Evolutionary conservation across 352 stramenopile species (phyloP), one percentile per base, ranked within the genome.

Genomic region (Hyphochytrium catenoides): DNA sequence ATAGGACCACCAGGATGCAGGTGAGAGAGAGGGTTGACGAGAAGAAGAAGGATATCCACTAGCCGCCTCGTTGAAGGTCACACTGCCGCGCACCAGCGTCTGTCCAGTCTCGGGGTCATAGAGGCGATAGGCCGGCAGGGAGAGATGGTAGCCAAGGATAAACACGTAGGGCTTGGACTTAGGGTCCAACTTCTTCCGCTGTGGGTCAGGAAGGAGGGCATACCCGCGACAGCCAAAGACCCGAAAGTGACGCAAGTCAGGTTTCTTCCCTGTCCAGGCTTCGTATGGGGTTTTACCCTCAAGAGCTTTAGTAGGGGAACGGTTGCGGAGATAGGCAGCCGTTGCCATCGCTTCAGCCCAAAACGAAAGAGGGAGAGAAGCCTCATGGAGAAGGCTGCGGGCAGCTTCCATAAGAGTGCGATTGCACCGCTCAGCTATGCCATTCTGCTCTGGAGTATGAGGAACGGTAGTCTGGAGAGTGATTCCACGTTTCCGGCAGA

Each of bases 21-120:
- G 4, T 35, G 26, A n/a, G 7, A 14, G 36, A 34, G 31, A 42
- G 26, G 22, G 17, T n/a, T n/a, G 33, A 26, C 14, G 7, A n/a
- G 33, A 27, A 9, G 14, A 24, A 18, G 14, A 24, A 39, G 21
- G 9, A 29, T 39, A 11, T 46, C 23, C 28, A 37, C 37, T 30
- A n/a, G n/a, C n/a, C n/a, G n/a, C n/a, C n/a, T 49, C 41, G 17
- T 39, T 27, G 21, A 53, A 53, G 5, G n/a, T 30, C 11, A 49
- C 41, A 14, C 50, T 32, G 14, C 37, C 30, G 9, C 26, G 22
- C 4, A 20, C 22, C 16, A 44, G 39, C 18, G 46, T 31, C 26
- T 34, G 11, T 7, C 39, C 29, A 18, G 32, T 26, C 2, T 22
- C 21, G 1, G 45, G 25, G 4, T 35, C 21, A 23, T 43, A 22